Base-by-base conservation (phyloP, 768 basidiomycete species). In the Polyporus arcularius region DNA sequence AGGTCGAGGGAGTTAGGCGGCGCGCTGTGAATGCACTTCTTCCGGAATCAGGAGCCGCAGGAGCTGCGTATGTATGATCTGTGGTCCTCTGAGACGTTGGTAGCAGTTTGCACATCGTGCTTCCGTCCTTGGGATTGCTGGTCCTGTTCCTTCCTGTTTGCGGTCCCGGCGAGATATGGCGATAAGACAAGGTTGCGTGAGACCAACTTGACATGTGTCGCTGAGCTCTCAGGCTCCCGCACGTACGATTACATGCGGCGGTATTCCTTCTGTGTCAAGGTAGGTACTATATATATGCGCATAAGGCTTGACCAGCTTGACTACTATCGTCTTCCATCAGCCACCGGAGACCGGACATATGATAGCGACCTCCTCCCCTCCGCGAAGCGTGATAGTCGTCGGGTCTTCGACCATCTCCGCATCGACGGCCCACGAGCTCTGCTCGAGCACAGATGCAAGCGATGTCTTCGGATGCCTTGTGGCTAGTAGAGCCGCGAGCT, bases 341-440 rank as follows among this genome's bases (percentile, higher is more conserved):
- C 91, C 91, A 4, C 92, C 92, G 54, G 89, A 90, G 0, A 93
- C 90, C 9, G 89, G 91, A 65, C 88, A 88, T 45, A 94, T 93
- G 28, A 93, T 80, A 14, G 86, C 90, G 8, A 92, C 83, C 67
- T 90, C 87, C 71, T 93, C 90, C 21, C 89, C 90, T 11, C 89
- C 88, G 47, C 72, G 79, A 48, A 94, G 71, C 12, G 75, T 58
- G 18, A 83, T 74, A 0, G 62, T 61, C n/a, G 76, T 74, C 2
- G 80, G 80, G 61, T 86, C 79, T 12, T 87, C 84, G 2, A 91
- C 80, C 89, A 92, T 92, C 74, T 90, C 89, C 54, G 81, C 87
- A 67, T 92, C 77, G 12, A 93, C 89, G 67, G 90, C 90, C 90
- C 92, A 92, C 70, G 82, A 82, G 65, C 86, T 87, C 35, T 78